Percentiles rank a stretch among this genome's conserved stretches.
Conservation (phyloP, 2,329 filamentous ascomycete species). For the Aureobasidium sp. region DNA sequence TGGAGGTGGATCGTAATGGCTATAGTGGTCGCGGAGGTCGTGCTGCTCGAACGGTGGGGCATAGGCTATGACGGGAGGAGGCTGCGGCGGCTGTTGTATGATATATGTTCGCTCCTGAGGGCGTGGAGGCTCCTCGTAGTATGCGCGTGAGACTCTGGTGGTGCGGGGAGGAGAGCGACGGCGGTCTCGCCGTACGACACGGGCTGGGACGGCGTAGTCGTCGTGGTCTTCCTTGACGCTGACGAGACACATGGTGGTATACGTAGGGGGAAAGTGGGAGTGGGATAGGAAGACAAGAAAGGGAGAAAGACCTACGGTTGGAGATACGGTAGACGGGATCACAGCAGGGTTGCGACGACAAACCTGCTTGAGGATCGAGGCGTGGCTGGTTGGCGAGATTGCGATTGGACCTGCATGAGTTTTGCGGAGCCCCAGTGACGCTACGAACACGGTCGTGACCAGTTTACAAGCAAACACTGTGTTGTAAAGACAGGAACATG, state of each 20-base stretch:
- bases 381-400: slow-evolving; percentile 12
- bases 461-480: not conserved
- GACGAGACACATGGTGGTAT: slow-evolving; percentile 36
- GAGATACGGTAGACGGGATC: not conserved
- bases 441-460: not conserved
- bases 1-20: slow-evolving; percentile 30
- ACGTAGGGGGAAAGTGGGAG: not conserved
- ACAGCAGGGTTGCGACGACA: not conserved
- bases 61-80: slow-evolving; percentile 24
- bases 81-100: slow-evolving; percentile 14
- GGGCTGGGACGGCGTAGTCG: slow-evolving; percentile 22
- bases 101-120: slow-evolving; percentile 16
- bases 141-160: slow-evolving; percentile 17
- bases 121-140: slow-evolving; percentile 16
- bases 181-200: slow-evolving; percentile 28
- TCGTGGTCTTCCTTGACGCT: slow-evolving; percentile 35
- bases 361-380: not conserved
- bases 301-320: not conserved
- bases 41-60: slow-evolving; percentile 29
- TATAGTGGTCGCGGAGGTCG: slow-evolving; percentile 21
- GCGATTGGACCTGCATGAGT: slow-evolving; percentile 6
- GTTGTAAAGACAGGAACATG: not conserved
- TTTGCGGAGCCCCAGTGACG: not conserved
- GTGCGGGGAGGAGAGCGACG: slow-evolving; percentile 20
- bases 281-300: not conserved